Evolutionary conservation across 257 asterid genomes (phyloP).

Genomic region (Solanum chiquidenum): DNA sequence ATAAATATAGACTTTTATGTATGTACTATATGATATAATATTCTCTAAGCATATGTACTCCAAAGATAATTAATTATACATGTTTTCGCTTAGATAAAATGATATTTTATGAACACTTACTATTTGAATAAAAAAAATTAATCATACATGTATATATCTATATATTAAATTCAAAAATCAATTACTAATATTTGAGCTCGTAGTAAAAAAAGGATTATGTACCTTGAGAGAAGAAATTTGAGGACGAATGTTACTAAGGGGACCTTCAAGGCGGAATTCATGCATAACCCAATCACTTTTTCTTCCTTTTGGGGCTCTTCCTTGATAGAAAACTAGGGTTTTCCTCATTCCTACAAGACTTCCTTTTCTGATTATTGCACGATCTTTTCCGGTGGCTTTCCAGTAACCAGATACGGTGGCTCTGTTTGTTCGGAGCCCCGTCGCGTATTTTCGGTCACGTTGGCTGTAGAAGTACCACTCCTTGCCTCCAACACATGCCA

Average conservation of each 20-base stretch:
- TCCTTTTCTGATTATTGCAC: conserved; percentile 36
- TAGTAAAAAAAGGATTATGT: too few species aligned
- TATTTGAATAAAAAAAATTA: too few species aligned
- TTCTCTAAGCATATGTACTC: not conserved
- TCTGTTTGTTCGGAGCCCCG: conserved; percentile 77
- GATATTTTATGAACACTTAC: too few species aligned
- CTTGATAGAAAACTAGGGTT: conserved; percentile 77
- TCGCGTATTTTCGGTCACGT: conserved; percentile 74
- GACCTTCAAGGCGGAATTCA: conserved; percentile 58
- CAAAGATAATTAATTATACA: not conserved
- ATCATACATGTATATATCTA: not conserved
- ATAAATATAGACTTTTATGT: too few species aligned
- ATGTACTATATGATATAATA: not conserved
- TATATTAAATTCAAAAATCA: not conserved
- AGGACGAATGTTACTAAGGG: conserved; percentile 19
- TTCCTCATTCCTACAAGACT: conserved; percentile 76
- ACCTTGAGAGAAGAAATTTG: conserved; percentile 35
- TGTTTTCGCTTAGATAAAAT: not conserved
- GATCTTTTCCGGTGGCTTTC: conserved; percentile 95
- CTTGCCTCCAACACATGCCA: conserved; percentile 76
- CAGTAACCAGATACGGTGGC: conserved; percentile 83
- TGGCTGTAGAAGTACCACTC: conserved; percentile 84
- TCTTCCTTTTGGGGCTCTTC: conserved; percentile 86
- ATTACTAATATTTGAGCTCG: not conserved
- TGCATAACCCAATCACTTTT: conserved; percentile 95